Evolutionary conservation across 2,329 filamentous ascomycete genomes (phyloP).

Genomic region (Trematosphaeria pertusa): DNA sequence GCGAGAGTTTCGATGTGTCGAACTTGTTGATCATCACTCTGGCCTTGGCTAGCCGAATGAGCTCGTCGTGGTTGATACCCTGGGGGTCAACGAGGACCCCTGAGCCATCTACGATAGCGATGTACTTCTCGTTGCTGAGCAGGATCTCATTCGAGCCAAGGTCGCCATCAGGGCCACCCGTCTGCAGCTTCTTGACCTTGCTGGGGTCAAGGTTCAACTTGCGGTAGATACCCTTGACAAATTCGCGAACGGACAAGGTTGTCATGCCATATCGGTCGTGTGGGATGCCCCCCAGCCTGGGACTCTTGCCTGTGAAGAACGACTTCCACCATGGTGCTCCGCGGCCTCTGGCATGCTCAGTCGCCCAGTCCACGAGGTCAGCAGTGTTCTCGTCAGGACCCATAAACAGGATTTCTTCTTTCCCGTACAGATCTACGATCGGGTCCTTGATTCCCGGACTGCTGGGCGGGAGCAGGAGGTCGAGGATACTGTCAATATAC

Average conservation of each 20-base stretch:
- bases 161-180: conserved; percentile 94
- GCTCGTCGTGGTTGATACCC: conserved; percentile 83
- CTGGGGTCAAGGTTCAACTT: conserved; percentile 90
- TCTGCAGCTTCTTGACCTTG: conserved; percentile 92
- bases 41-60: conserved; percentile 81
- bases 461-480: conserved; percentile 85
- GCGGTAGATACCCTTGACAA: conserved; percentile 94
- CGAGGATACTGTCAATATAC: conserved; percentile 98
- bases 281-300: conserved; percentile 92
- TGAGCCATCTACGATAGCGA: conserved; percentile 91
- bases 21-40: conserved; percentile 91
- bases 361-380: conserved; percentile 98
- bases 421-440: conserved; percentile 92
- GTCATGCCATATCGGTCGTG: conserved; percentile 99
- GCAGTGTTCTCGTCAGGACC: conserved; percentile 99
- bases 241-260: conserved; percentile 93
- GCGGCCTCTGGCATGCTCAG: conserved; percentile 84
- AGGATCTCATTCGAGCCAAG: conserved; percentile 98
- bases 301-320: conserved; percentile 99
- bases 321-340: conserved; percentile 99
- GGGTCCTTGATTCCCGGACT: conserved; percentile 99
- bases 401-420: conserved; percentile 98
- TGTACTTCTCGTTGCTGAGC: conserved; percentile 94
- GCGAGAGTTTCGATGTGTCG: conserved; percentile 82
- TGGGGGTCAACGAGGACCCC: conserved; percentile 94